Percentiles rank a stretch among this genome's conserved stretches.
Conservation (phyloP, 2,329 filamentous ascomycete genomes). For the Trichophyton equinum region DNA sequence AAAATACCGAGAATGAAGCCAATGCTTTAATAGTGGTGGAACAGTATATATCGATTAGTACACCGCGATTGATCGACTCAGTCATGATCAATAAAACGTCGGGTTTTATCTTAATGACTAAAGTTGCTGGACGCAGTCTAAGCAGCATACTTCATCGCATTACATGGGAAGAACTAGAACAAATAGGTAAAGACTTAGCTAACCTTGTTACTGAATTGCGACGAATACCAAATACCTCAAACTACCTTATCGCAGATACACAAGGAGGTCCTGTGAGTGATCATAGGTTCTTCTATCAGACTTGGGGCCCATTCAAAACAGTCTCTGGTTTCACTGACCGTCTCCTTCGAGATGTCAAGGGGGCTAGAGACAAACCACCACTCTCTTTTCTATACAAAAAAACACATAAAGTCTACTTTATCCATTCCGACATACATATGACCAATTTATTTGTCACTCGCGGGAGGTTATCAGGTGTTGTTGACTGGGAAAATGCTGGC, state of each 20-base stretch:
- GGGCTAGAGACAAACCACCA: constrained; percentile 4
- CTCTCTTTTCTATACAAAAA: constrained; percentile 10
- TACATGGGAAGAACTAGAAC: constrained; percentile 10
- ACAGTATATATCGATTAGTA: constrained; percentile 10
- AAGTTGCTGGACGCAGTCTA: constrained; percentile 6
- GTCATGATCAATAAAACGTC: constrained; percentile 7
- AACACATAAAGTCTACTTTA: constrained; percentile 11
- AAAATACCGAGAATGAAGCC: constrained; percentile 10
- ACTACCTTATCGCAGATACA: constrained; percentile 10
- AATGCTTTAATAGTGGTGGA: constrained; percentile 10
- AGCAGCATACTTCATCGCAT: constrained; percentile 6
- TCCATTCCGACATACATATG: constrained; percentile 8
- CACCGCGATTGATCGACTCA: constrained; percentile 11
- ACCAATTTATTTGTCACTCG: constrained; percentile 7
- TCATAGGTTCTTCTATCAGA: constrained; percentile 1
- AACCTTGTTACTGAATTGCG: constrained; percentile 10
- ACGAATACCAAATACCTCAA: constrained; percentile 9
- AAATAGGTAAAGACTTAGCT: constrained; percentile 11
- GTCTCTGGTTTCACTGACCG: constrained; percentile 10
- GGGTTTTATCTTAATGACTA: constrained; percentile 12
- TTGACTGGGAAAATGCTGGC: constrained; percentile 11
- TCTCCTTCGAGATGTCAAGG: constrained; percentile 6
- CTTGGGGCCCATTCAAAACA: constrained; percentile 11
- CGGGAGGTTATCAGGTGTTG: constrained; percentile 8
- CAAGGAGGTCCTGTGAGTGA: constrained; percentile 8